A percentile compares a stretch with the other conserved stretches of the same genome.
Conservation (phyloP, 2,329 filamentous ascomycete species). For the Penicillium psychrosexuale region DNA sequence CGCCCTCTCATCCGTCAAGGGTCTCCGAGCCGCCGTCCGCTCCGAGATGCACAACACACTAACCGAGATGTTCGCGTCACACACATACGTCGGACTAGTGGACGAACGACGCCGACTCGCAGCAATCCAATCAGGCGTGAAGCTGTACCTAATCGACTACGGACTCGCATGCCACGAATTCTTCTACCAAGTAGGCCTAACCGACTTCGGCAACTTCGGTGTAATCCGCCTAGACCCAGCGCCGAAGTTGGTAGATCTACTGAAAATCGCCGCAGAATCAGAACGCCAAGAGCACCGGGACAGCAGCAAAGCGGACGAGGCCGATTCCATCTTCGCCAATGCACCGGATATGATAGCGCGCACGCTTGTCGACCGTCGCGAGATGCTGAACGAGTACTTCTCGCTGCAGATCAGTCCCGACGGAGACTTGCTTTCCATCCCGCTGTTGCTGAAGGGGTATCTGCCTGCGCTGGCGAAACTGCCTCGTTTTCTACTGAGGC, state of each 20-base stretch:
- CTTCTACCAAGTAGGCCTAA: constrained; percentile 92
- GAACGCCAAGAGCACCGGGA: constrained; percentile 54
- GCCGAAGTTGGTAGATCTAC: constrained; percentile 66
- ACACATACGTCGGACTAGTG: constrained; percentile 91
- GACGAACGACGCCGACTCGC: constrained; percentile 82
- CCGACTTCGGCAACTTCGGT: constrained; percentile 95
- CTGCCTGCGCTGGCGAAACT: constrained; percentile 81
- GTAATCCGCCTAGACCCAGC: constrained; percentile 74
- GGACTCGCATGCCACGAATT: constrained; percentile 82
- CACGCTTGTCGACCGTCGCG: constrained; percentile 70
- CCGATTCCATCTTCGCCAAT: constrained; percentile 57
- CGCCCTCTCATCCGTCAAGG: constrained; percentile 78
- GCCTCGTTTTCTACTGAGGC: constrained; percentile 78
- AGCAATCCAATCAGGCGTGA: constrained; percentile 90
- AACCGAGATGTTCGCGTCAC: constrained; percentile 79
- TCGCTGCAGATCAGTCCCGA: constrained; percentile 74
- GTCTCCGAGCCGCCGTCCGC: constrained; percentile 75
- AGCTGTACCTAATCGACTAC: constrained; percentile 90
- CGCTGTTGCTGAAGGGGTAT: constrained; percentile 84
- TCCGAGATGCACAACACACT: constrained; percentile 78
- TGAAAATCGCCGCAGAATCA: constrained; percentile 68
- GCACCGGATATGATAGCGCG: constrained; percentile 64
- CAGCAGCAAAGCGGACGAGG: constrained; percentile 26
- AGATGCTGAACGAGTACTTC: constrained; percentile 94
- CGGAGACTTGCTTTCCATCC: constrained; percentile 74